These are phyloP conservation scores for Exophiala phaeomuriformis DNA, from an alignment of 2,329 filamentous ascomycete genomes.

Conservation along the genomic window DNA sequence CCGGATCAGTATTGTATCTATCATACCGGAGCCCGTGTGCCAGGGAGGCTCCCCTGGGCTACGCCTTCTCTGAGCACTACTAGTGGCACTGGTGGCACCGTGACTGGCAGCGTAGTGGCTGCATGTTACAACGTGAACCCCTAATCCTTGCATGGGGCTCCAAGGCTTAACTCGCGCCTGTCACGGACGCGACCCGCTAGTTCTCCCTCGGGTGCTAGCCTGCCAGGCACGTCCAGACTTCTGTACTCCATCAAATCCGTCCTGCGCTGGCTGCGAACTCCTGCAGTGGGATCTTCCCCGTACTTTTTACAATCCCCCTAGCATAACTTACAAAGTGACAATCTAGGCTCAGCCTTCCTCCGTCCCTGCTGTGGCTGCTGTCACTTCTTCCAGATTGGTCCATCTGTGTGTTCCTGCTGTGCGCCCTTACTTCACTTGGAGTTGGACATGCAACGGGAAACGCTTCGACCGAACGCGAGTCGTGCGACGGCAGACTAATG, in stretches of 20 bases:
- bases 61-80: not conserved
- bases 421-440: not conserved
- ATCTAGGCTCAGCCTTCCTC: too few species aligned
- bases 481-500: slow-evolving; percentile 20
- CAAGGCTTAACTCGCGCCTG: not conserved
- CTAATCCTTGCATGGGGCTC: not conserved
- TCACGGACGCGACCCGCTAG: too few species aligned
- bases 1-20: too few species aligned
- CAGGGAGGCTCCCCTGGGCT: too few species aligned
- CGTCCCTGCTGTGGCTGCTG: not conserved
- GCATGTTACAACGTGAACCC: slow-evolving; percentile 1
- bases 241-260: not conserved
- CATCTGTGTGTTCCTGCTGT: not conserved
- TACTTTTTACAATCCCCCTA: not conserved
- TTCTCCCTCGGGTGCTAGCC: not conserved
- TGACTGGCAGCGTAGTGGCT: not conserved
- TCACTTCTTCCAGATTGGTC: not conserved
- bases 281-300: not conserved
- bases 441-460: slow-evolving; percentile 14
- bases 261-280: too few species aligned
- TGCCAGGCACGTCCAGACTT: not conserved
- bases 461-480: slow-evolving; percentile 9
- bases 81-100: not conserved
- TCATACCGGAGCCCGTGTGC: too few species aligned
- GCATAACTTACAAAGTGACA: too few species aligned